These are phyloP conservation scores for Lipomyces sp. DNA, from an alignment of 805 yeast species.

Conservation along the genomic window DNA sequence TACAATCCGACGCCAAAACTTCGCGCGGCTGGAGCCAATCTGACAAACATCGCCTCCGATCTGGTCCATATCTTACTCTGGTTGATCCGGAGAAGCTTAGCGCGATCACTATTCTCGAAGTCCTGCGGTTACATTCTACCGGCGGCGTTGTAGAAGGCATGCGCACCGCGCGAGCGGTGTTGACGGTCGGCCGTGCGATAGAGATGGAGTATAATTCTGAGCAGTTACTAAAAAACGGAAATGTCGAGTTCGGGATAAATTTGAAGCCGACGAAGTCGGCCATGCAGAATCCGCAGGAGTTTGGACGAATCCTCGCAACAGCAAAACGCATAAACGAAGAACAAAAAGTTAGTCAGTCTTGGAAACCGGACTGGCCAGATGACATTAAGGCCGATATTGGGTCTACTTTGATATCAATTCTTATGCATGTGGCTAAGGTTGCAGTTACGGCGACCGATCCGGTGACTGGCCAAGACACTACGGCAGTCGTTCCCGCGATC, in stretches of 20 bases:
- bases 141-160: constrained; percentile 75
- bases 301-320: constrained; percentile 5
- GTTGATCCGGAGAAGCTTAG: constrained; percentile 77
- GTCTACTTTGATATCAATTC: constrained; percentile 66
- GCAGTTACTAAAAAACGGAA: constrained; percentile 52
- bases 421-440: constrained; percentile 79
- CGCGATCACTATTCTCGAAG: constrained; percentile 78
- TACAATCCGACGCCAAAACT: constrained; percentile 33
- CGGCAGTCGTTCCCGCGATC: constrained; percentile 83
- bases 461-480: constrained; percentile 59
- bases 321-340: constrained; percentile 14
- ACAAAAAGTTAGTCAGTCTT: not conserved
- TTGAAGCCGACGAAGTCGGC: constrained; percentile 11
- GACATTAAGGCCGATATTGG: constrained; percentile 70
- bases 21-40: not conserved
- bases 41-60: constrained; percentile 38
- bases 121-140: constrained; percentile 68
- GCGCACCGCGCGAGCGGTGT: constrained; percentile 77
- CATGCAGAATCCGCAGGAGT: constrained; percentile 11
- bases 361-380: constrained; percentile 49
- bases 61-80: constrained; percentile 75
- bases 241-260: constrained; percentile 2
- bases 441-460: constrained; percentile 81
- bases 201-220: constrained; percentile 82
- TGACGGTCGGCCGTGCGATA: constrained; percentile 76